Conservation (phyloP, 1,284 basidiomycete genomes). For the Puccinia horiana region DNA sequence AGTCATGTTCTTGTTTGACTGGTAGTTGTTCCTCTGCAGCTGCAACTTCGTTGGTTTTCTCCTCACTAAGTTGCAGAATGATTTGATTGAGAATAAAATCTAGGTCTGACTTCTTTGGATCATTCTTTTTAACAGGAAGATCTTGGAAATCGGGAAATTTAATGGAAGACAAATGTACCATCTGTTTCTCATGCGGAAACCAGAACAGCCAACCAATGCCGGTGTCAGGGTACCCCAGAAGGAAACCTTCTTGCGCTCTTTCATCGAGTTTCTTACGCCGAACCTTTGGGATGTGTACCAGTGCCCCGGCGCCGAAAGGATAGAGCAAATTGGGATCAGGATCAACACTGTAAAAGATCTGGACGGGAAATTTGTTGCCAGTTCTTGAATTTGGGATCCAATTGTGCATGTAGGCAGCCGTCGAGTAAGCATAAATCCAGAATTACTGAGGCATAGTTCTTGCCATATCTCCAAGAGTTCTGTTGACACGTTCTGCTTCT, state of each 20-base stretch:
- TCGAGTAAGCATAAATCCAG: neutral
- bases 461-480: constrained; percentile 15
- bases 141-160: neutral
- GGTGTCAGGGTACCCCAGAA: neutral
- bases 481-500: constrained; percentile 1
- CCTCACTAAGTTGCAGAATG: neutral
- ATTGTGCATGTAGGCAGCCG: constrained; percentile 16
- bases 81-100: neutral
- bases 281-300: constrained; percentile 9
- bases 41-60: neutral
- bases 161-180: neutral
- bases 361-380: neutral
- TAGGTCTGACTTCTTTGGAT: neutral
- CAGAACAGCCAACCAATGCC: neutral
- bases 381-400: neutral
- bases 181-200: neutral
- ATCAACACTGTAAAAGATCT: neutral
- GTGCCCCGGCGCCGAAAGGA: neutral
- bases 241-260: neutral
- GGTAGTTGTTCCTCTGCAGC: neutral
- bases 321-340: neutral
- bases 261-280: neutral
- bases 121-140: neutral
- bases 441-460: neutral
- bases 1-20: neutral